Evolutionary conservation across 306 rosid species (phyloP).

Genomic region (Gastrolobium bilobum): DNA sequence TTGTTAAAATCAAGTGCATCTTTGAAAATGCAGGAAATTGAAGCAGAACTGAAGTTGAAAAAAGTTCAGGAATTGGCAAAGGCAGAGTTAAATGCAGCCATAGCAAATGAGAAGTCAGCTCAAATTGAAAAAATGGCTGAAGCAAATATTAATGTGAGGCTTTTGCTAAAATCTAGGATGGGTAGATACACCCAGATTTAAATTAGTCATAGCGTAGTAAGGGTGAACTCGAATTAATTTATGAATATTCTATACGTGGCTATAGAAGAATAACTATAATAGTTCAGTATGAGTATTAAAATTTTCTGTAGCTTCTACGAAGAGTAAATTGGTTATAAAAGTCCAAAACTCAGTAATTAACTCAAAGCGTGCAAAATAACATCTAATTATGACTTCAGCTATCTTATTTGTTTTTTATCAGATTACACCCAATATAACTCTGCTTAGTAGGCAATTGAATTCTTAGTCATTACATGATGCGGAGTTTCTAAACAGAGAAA

Average conservation of each 20-base stretch:
- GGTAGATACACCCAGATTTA: conserved; percentile 36
- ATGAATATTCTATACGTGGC: conserved; percentile 37
- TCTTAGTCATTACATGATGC: conserved; percentile 40
- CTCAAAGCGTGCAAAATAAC: conserved; percentile 35
- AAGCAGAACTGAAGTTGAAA: conserved; percentile 65
- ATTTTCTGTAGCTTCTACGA: conserved; percentile 2
- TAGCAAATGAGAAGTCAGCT: conserved; percentile 90
- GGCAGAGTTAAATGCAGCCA: conserved; percentile 81
- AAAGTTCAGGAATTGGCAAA: conserved; percentile 74
- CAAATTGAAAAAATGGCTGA: conserved; percentile 91
- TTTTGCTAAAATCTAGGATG: conserved; percentile 50
- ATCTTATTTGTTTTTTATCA: conserved; percentile 34
- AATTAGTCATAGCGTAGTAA: conserved; percentile 37
- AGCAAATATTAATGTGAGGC: conserved; percentile 89
- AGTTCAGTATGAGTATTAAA: conserved; percentile 26
- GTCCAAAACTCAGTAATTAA: conserved; percentile 25
- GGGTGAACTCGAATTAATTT: conserved; percentile 37
- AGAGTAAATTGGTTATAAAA: conserved; percentile 20
- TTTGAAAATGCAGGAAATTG: conserved; percentile 72
- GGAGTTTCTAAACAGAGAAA: conserved; percentile 21
- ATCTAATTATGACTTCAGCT: background rate
- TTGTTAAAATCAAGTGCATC: conserved; percentile 47
- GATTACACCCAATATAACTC: conserved; percentile 25
- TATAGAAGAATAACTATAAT: conserved; percentile 33
- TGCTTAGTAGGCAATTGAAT: conserved; percentile 35